Percentiles rank a stretch among this genome's conserved stretches.
Evolutionary conservation across 2,329 filamentous ascomycete species (phyloP).

Genomic region (Monosporascus sp.): DNA sequence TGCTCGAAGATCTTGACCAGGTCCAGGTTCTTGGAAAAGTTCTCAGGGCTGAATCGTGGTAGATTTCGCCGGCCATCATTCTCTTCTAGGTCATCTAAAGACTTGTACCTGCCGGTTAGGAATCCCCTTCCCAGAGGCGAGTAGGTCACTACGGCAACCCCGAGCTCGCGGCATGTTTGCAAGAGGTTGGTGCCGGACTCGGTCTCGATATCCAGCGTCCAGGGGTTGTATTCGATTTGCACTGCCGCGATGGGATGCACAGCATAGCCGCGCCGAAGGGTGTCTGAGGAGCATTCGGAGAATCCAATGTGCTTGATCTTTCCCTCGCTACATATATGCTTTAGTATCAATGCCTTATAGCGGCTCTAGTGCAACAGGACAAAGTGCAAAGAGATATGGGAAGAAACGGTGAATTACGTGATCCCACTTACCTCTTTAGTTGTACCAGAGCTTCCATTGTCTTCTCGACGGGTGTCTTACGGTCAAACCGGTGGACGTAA

Average conservation of each 20-base stretch:
- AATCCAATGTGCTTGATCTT: slow-evolving; percentile 55
- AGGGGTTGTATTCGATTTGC: slow-evolving; percentile 51
- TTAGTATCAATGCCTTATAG: no score
- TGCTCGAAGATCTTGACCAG: slow-evolving; percentile 45
- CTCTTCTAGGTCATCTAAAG: slow-evolving; percentile 40
- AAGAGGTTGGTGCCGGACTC: slow-evolving; percentile 41
- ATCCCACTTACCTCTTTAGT: slow-evolving; percentile 28
- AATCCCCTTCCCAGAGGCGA: slow-evolving; percentile 56
- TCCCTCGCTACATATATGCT: slow-evolving; percentile 34
- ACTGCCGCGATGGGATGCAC: slow-evolving; percentile 46
- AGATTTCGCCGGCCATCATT: slow-evolving; percentile 41
- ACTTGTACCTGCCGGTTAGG: slow-evolving; percentile 45
- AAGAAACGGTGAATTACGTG: slow-evolving; percentile 11
- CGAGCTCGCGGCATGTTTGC: slow-evolving; percentile 52
- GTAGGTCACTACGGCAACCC: slow-evolving; percentile 52
- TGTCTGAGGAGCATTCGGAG: slow-evolving; percentile 43
- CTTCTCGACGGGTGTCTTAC: slow-evolving; percentile 41
- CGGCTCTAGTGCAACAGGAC: background rate
- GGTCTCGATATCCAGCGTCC: slow-evolving; percentile 54
- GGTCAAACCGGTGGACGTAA: slow-evolving; percentile 47
- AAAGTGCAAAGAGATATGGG: background rate
- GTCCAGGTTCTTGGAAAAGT: slow-evolving; percentile 51
- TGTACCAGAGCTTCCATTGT: slow-evolving; percentile 45
- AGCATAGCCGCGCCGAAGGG: slow-evolving; percentile 45
- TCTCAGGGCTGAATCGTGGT: slow-evolving; percentile 46